Evolutionary conservation across 768 basidiomycete genomes (phyloP), one percentile per base, ranked within the genome.

Genomic region (Kwoniella shandongensis): DNA sequence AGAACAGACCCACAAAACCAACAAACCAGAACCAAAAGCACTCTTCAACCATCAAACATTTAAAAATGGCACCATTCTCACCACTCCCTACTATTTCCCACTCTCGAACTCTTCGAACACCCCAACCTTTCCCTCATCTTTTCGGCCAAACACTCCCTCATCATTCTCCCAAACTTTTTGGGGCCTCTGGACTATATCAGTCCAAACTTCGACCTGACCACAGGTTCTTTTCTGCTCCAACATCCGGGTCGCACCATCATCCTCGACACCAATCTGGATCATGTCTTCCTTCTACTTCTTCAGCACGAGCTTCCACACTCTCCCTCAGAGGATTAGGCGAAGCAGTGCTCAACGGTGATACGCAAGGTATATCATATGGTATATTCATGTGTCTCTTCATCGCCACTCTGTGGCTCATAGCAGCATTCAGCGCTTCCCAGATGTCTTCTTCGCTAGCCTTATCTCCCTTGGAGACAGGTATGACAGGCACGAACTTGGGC

Each of bases 11-110:
- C n/a, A n/a, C n/a, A n/a, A n/a, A n/a, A n/a, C n/a, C n/a, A n/a
- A n/a, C n/a, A n/a, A n/a, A 27, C 10, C 25, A 18, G 15, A 48
- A 30, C 12, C 3, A 29, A 17, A 48, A 27, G 13, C 27, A 7
- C 26, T 48, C 46, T 5, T 6, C 10, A 26, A 17, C 27, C 15
- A 48, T 30, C 15, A 18, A 48, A 17, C 3, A 32, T 3, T 15
- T 22, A 22, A 56, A 29, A 40, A 58, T 58, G 56, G 56, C 56
- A 51, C 56, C 56, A 12, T 58, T 51, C 29, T 58, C 56, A 18
- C 56, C 56, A 13, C 44, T 58, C n/a, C 56, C 56, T 20, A 36
- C 39, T 22, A 22, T 20, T 11, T 41, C 55, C 1, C 38, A 57
- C 26, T 2, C 36, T 13, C 48, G 42, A 13, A 27, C 42, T 18